A percentile compares a stretch with the other conserved stretches of the same genome.
These are phyloP conservation scores for Carex kokanica DNA, from an alignment of 176 grass and related monocot genomes.

Conservation along the genomic window DNA sequence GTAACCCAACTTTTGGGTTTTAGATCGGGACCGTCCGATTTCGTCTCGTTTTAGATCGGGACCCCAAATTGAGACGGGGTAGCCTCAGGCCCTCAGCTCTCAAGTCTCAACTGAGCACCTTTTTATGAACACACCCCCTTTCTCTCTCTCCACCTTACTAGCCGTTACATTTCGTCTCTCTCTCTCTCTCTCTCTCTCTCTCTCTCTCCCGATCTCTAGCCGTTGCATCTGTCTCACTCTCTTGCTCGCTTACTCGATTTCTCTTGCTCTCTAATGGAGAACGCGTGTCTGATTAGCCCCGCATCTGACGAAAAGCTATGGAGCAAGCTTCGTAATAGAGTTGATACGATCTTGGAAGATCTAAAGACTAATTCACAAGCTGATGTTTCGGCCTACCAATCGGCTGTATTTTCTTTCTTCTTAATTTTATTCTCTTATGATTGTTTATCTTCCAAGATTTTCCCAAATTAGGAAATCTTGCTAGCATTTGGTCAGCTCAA, in stretches of 20 bases:
- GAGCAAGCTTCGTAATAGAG: constrained; percentile 63
- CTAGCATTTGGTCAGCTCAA: not conserved
- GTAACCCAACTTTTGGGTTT: no score
- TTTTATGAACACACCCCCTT: not conserved
- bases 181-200: not conserved
- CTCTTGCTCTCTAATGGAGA: constrained; percentile 42
- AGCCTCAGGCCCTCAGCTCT: not conserved
- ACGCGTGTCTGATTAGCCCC: constrained; percentile 45
- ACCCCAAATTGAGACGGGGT: no score
- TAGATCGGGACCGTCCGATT: no score
- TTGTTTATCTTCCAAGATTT: not conserved
- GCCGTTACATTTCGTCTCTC: not conserved
- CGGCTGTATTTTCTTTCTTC: not conserved
- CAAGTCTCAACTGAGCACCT: not conserved
- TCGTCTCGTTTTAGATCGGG: no score
- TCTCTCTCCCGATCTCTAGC: not conserved
- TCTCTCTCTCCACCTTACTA: not conserved
- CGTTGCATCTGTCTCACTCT: constrained; percentile 6
- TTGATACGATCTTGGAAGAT: constrained; percentile 66
- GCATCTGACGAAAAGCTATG: constrained; percentile 76
- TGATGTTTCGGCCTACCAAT: not conserved
- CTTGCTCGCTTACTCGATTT: not conserved
- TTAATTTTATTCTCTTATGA: not conserved
- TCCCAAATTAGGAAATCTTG: not conserved
- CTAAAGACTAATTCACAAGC: constrained; percentile 22